Percentiles rank a stretch among this genome's conserved stretches.
Conservation (phyloP, 2,329 filamentous ascomycete genomes). For the Aureobasidium sp. region DNA sequence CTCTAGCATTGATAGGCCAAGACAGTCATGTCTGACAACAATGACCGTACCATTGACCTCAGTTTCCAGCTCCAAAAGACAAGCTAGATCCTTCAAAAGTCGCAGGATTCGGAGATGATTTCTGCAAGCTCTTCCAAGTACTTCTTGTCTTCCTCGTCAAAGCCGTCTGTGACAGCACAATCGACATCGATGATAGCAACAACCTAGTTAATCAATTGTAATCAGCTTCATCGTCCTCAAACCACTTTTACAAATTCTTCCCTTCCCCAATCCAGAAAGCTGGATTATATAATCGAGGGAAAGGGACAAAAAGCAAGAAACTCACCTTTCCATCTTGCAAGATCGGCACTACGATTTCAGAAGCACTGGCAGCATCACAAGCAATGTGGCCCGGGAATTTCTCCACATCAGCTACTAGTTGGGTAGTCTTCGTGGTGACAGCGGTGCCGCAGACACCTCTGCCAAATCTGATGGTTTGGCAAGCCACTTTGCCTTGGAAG, state of each 20-base stretch:
- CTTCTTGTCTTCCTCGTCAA: constrained; percentile 57
- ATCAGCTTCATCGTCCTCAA: too few relatives aligned
- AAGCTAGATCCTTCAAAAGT: constrained; percentile 42
- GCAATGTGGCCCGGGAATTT: constrained; percentile 73
- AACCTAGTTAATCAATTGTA: constrained; percentile 29
- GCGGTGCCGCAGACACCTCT: constrained; percentile 69
- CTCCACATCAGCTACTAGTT: constrained; percentile 61
- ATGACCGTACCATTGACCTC: too few relatives aligned
- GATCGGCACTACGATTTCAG: constrained; percentile 79
- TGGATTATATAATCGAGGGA: neutral
- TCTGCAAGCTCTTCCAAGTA: constrained; percentile 58
- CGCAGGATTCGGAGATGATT: constrained; percentile 51
- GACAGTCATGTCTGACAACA: too few relatives aligned
- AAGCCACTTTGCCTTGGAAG: constrained; percentile 71
- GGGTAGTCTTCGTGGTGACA: constrained; percentile 51
- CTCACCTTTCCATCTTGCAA: constrained; percentile 39
- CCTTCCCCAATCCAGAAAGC: neutral
- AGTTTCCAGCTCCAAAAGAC: neutral
- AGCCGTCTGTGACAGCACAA: constrained; percentile 58
- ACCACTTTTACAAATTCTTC: too few relatives aligned
- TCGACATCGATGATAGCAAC: constrained; percentile 75
- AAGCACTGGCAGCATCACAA: constrained; percentile 65
- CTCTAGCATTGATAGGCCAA: neutral
- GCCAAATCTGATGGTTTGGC: constrained; percentile 66
- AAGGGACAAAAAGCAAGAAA: neutral